These are phyloP conservation scores for Astraeus odoratus DNA, from an alignment of 768 basidiomycete genomes.

Conservation along the genomic window DNA sequence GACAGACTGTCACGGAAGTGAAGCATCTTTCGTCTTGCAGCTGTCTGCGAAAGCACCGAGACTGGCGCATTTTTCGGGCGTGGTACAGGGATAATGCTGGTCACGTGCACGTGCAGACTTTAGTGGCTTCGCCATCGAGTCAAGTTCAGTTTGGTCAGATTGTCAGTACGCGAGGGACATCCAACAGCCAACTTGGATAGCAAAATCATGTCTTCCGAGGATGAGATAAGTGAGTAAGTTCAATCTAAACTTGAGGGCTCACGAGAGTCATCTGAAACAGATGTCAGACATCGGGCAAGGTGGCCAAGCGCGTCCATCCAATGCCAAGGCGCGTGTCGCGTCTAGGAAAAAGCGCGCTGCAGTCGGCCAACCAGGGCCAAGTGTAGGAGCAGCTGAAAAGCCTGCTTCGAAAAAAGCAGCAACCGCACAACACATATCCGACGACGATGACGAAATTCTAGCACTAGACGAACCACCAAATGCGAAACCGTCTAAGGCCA, in stretches of 20 bases:
- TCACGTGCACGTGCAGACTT: no score
- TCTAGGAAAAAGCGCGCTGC: constrained; percentile 14
- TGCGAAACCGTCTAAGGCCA: constrained; percentile 12
- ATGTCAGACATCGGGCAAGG: constrained; percentile 16
- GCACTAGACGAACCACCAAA: constrained; percentile 5
- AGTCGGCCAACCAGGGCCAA: constrained; percentile 10
- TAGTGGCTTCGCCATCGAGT: no score
- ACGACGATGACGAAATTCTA: constrained; percentile 1
- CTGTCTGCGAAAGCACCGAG: no score
- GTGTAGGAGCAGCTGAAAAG: constrained; percentile 10
- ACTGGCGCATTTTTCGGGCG: no score
- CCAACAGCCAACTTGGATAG: no score
- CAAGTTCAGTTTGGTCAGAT: no score
- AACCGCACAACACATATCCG: not conserved
- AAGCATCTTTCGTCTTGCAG: constrained; percentile 10
- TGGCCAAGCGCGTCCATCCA: constrained; percentile 5
- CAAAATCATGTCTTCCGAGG: constrained; percentile 24
- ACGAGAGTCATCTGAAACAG: constrained; percentile 21
- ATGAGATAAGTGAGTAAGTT: constrained; percentile 24
- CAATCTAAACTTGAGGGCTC: not conserved
- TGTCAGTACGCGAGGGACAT: no score
- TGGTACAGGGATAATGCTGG: no score
- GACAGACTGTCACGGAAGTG: not conserved
- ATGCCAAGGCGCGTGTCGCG: constrained; percentile 12
- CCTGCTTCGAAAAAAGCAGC: constrained; percentile 11